Evolutionary conservation across 306 rosid species (phyloP), one percentile per base, ranked within the genome.

Genomic region (Elaeagnus macrophylla): DNA sequence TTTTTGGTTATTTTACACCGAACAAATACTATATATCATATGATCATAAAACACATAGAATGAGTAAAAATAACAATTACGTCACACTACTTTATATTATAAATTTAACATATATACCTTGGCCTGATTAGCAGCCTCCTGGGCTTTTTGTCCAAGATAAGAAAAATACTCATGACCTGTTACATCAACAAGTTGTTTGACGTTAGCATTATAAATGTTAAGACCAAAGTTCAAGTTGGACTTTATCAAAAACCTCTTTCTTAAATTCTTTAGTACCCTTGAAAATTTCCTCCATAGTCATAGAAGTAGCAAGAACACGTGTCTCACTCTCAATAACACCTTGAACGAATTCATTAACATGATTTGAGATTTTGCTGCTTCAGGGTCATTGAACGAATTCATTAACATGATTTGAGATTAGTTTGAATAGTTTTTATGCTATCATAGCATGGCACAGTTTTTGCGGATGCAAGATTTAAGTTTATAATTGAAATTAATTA

Each of bases 111-210:
- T n/a, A n/a, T n/a, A n/a, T n/a, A 79, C 68, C 47, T 17, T 79
- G 0, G 86, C 89, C 49, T 81, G 86, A 18, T 85, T 81, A 0
- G 75, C 82, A 0, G 86, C 84, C 38, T 79, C 86, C 59, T 85
- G 89, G 1, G 80, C 81, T 69, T 85, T 85, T 59, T 81, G 83
- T 0, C 84, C 94, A 42, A 85, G 39, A 9, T 85, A 81, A 12
- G 80, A 74, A 70, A 85, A 85, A 38, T 85, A 85, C 51, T 85
- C 89, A 0, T 79, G 94, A 0, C 82, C 84, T 0, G 60, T 78
- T 9, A 81, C 80, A 44, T 85, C 89, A 8, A 77, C 89, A 0
- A 81, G 41, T 42, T 81, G 84, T 14, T 85, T 81, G 0, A 85
- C 81, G 19, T 85, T 85, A 6, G 89, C 84, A 12, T 79, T 85